These are phyloP conservation scores for Tulasnella calospora DNA, from an alignment of 768 basidiomycete genomes.

Conservation along the genomic window DNA sequence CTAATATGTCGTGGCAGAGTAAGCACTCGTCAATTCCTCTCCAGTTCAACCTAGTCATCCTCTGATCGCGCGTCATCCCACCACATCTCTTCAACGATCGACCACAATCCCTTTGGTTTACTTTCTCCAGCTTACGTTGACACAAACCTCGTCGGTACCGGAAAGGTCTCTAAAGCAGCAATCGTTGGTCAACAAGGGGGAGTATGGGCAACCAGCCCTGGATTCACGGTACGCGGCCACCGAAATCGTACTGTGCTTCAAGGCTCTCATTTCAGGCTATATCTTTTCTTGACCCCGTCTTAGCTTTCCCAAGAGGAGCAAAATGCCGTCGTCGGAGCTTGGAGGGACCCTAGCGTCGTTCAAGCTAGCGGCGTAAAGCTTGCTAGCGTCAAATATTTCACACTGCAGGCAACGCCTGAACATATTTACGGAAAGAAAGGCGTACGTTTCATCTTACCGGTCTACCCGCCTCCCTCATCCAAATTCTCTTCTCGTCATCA, in stretches of 20 bases:
- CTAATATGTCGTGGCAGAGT: background rate
- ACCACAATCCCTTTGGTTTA: conserved; percentile 6
- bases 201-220: conserved; percentile 56
- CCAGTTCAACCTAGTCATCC: conserved; percentile 3
- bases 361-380: conserved; percentile 61
- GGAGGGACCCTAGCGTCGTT: conserved; percentile 40
- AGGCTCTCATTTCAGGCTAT: background rate
- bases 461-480: background rate
- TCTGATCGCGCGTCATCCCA: background rate
- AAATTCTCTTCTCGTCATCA: background rate
- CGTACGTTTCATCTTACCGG: conserved; percentile 44
- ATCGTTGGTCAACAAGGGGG: conserved; percentile 70
- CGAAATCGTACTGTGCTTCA: background rate
- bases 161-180: conserved; percentile 70
- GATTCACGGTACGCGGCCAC: background rate
- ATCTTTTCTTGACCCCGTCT: background rate
- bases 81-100: background rate
- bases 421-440: conserved; percentile 72
- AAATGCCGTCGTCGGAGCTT: conserved; percentile 49
- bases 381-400: conserved; percentile 70
- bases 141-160: conserved; percentile 65
- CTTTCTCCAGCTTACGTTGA: conserved; percentile 67
- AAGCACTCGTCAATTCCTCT: conserved; percentile 1
- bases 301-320: conserved; percentile 67
- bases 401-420: conserved; percentile 46